Evolutionary conservation across 2,329 filamentous ascomycete genomes (phyloP).

Genomic region (Colletotrichum endophyticum): DNA sequence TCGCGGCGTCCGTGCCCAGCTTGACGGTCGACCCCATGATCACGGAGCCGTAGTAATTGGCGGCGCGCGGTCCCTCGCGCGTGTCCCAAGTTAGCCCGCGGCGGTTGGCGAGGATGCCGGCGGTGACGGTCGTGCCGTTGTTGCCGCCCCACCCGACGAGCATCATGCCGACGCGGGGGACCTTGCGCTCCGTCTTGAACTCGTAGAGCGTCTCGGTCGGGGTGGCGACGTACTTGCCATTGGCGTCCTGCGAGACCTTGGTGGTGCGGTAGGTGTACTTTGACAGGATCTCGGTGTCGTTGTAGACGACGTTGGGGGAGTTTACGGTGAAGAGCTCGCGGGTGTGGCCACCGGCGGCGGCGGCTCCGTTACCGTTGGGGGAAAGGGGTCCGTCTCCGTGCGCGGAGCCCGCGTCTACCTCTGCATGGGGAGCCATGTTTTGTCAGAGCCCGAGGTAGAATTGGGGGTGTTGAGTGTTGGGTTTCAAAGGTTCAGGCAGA

Average conservation of each 20-base stretch:
- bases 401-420: constrained; percentile 59
- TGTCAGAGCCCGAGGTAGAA: constrained; percentile 2
- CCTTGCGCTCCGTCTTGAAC: constrained; percentile 95
- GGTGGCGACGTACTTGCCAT: constrained; percentile 80
- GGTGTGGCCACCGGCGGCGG: constrained; percentile 51
- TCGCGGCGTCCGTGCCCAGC: constrained; percentile 86
- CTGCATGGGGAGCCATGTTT: constrained; percentile 91
- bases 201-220: constrained; percentile 92
- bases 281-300: constrained; percentile 84
- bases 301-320: constrained; percentile 93
- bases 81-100: constrained; percentile 89
- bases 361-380: constrained; percentile 32
- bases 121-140: constrained; percentile 96
- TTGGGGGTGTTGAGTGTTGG: neutral
- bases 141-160: constrained; percentile 97
- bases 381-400: constrained; percentile 62
- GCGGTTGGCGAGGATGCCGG: constrained; percentile 95
- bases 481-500: constrained; percentile 24
- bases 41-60: constrained; percentile 98
- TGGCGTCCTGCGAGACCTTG: constrained; percentile 69
- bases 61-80: constrained; percentile 80
- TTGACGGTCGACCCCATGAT: constrained; percentile 98
- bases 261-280: constrained; percentile 98
- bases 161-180: constrained; percentile 96
- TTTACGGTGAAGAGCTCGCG: constrained; percentile 81